Evolutionary conservation across 495 filamentous ascomycete species (phyloP).

Genomic region (Patellaria atrata): DNA sequence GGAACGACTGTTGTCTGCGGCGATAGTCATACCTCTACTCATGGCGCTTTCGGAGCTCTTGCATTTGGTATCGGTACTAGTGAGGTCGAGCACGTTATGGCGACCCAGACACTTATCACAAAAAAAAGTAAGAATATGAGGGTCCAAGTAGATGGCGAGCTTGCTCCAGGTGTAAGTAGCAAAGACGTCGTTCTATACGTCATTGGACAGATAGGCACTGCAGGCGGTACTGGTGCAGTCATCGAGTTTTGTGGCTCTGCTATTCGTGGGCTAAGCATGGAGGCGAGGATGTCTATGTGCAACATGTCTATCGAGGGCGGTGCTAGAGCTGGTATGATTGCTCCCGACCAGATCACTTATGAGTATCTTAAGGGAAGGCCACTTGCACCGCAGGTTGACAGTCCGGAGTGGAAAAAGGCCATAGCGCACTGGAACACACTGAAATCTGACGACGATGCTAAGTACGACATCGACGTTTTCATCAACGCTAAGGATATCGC

Average conservation of each 20-base stretch:
- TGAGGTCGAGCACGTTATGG: slow-evolving; percentile 96
- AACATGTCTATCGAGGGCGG: slow-evolving; percentile 99
- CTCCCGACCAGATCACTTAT: slow-evolving; percentile 85
- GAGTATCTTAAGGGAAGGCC: slow-evolving; percentile 87
- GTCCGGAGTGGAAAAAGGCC: slow-evolving; percentile 80
- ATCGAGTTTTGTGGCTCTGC: slow-evolving; percentile 96
- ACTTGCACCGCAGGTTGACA: slow-evolving; percentile 69
- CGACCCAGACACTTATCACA: slow-evolving; percentile 89
- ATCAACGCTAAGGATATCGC: slow-evolving; percentile 85
- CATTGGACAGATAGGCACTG: slow-evolving; percentile 89
- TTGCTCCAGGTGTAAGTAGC: slow-evolving; percentile 83
- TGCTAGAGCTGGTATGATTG: slow-evolving; percentile 91
- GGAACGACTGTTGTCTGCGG: slow-evolving; percentile 96
- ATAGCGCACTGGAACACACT: slow-evolving; percentile 79
- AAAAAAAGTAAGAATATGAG: slow-evolving; percentile 97
- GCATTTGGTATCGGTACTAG: slow-evolving; percentile 97
- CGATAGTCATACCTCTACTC: slow-evolving; percentile 94
- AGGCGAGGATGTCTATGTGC: slow-evolving; percentile 97
- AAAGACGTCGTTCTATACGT: slow-evolving; percentile 93
- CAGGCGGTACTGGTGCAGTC: slow-evolving; percentile 84
- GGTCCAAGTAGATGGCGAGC: slow-evolving; percentile 81
- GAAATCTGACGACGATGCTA: slow-evolving; percentile 69
- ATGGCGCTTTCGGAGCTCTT: slow-evolving; percentile 89
- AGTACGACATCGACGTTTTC: slow-evolving; percentile 73
- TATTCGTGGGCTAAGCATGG: slow-evolving; percentile 81